Evolutionary conservation across 2,329 filamentous ascomycete species (phyloP).

Genomic region (Clarireedia monteithiana): DNA sequence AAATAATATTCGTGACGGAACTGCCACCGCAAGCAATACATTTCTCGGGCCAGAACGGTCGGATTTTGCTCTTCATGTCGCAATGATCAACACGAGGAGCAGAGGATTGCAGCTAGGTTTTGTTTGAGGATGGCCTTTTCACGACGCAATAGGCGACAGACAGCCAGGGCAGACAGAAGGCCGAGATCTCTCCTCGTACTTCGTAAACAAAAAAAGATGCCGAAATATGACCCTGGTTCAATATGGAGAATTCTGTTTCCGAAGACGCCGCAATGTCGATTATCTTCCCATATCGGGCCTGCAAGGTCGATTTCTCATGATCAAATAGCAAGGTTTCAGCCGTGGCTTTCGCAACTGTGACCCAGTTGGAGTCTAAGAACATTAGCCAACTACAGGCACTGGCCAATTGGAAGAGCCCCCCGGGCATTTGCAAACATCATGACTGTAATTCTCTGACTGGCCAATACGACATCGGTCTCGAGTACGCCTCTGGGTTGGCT

Average conservation of each 20-base stretch:
- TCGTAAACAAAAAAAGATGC: constrained; percentile 3
- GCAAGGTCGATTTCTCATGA: neutral
- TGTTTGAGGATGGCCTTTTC: neutral
- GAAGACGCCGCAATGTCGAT: neutral
- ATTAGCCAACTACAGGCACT: neutral
- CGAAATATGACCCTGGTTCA: constrained; percentile 1
- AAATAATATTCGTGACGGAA: neutral
- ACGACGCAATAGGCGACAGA: neutral
- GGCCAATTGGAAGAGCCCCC: neutral
- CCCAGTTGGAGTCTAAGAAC: neutral
- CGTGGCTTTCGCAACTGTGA: constrained; percentile 2
- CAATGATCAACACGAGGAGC: constrained; percentile 1
- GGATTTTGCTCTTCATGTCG: neutral
- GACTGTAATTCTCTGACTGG: neutral
- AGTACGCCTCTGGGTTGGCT: neutral
- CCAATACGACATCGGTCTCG: constrained; percentile 1
- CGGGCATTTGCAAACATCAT: neutral
- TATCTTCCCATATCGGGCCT: neutral
- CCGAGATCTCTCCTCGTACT: constrained; percentile 1
- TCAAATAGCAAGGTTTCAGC: neutral
- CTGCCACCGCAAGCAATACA: neutral
- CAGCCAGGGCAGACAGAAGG: neutral
- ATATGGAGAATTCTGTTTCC: constrained; percentile 6
- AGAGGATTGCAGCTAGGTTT: neutral
- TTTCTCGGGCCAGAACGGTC: neutral